Evolutionary conservation across 2,329 filamentous ascomycete genomes (phyloP), one percentile per base, ranked within the genome.

Genomic region (Chrysoporthe cubensis): DNA sequence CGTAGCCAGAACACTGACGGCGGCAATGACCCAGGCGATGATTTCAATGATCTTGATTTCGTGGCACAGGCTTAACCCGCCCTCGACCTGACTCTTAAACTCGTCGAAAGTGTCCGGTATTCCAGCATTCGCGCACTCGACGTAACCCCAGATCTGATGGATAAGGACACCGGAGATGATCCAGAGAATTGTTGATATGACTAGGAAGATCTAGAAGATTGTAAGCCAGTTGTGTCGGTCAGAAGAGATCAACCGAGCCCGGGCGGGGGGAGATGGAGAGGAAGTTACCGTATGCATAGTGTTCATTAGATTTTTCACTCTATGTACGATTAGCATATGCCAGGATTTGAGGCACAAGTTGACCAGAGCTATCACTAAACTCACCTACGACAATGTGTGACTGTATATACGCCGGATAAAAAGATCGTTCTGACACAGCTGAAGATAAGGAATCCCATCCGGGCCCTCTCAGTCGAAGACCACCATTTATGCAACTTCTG

Each of bases 21-120:
- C 66, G 16, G 66, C 66, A 21, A 67, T 67, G 21, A 26, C 16
- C 66, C 66, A 67, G 1, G 66, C 66, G 5, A 67, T 60, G 42
- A 67, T 67, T 54, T 67, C 66, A 11, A 67, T 67, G 48, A 60
- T 67, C 62, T 67, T 67, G 66, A 67, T 67, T 62, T 67, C 66
- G 37, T 67, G 66, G 37, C 66, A 67, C 34, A 67, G 62, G 32
- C 44, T 65, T 46, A 67, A n/a, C 8, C 66, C 66, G n/a, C 66
- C 62, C 40, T 46, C 16, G 21, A 67, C 56, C 56, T 67, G 66
- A 26, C 66, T 67, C 66, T 65, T 62, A 56, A 65, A 65, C 56
- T 67, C 66, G 13, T 32, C n/a, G 26, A 67, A 14, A 46, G 34
- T 65, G 44, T 50, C 63, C 4, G 66, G 61, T 1, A 67, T 18